phyloP scores from a whole-genome alignment of 129 eudicot genomes.

The Chrysanthemum seticuspe region DNA sequence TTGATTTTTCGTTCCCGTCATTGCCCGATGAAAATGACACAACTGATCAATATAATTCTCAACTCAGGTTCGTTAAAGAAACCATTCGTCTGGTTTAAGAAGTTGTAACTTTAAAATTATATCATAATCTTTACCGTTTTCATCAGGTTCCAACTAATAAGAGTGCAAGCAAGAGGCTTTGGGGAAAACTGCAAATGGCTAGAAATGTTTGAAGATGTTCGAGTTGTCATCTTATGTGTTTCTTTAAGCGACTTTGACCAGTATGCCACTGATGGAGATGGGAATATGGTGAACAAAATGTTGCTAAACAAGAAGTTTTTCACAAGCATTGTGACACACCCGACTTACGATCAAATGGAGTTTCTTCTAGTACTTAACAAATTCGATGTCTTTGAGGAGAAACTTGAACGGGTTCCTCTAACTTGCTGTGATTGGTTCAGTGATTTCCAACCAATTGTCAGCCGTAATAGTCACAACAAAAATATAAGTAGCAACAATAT shows the following conservation, averaged over 20 bases:
- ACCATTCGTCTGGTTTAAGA: background rate
- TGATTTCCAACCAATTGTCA: constrained; percentile 80
- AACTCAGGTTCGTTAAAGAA: constrained; percentile 52
- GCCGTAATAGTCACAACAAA: constrained; percentile 54
- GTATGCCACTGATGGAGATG: constrained; percentile 46
- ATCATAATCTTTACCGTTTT: background rate
- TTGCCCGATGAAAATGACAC: constrained; percentile 45
- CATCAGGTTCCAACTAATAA: constrained; percentile 76
- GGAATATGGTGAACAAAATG: constrained; percentile 75
- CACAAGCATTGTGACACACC: constrained; percentile 78
- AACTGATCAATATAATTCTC: constrained; percentile 60
- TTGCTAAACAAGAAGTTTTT: constrained; percentile 66
- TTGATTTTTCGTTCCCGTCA: constrained; percentile 79
- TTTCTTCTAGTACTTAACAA: constrained; percentile 84
- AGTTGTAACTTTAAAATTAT: background rate
- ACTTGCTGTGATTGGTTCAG: constrained; percentile 83
- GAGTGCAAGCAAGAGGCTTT: constrained; percentile 86
- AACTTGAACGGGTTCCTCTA: constrained; percentile 64
- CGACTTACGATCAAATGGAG: constrained; percentile 84
- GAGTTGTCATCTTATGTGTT: constrained; percentile 82
- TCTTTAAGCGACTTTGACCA: constrained; percentile 84
- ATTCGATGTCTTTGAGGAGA: constrained; percentile 80
- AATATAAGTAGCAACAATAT: constrained; percentile 57
- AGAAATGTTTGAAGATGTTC: constrained; percentile 93
- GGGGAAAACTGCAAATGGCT: constrained; percentile 96